Percentiles rank a stretch among this genome's conserved stretches.
These are phyloP conservation scores for Skeletonema costatum DNA, from an alignment of 108 stramenopile species.

Conservation along the genomic window DNA sequence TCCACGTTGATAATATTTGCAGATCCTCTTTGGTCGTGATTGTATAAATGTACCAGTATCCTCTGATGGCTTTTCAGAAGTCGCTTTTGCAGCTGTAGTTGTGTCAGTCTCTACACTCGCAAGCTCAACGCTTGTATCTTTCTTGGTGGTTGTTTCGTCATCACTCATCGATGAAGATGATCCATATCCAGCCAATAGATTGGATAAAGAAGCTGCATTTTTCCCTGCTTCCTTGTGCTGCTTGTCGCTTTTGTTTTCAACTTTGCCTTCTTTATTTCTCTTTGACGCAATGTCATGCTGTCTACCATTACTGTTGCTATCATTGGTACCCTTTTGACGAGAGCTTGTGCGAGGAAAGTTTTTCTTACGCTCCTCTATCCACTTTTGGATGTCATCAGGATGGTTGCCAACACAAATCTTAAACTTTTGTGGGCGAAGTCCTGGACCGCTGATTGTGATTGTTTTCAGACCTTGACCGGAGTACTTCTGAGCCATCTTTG, in stretches of 20 bases:
- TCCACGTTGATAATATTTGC: constrained; percentile 45
- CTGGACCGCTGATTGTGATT: constrained; percentile 76
- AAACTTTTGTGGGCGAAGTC: constrained; percentile 75
- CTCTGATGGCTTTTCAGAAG: neutral
- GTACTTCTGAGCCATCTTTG: constrained; percentile 59
- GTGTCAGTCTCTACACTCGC: constrained; percentile 26
- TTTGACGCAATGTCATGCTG: neutral
- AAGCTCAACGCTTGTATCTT: neutral
- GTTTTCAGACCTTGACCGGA: constrained; percentile 82
- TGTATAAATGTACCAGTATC: neutral
- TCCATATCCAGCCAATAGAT: constrained; percentile 81
- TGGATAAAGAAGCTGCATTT: constrained; percentile 42
- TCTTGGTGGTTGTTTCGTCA: neutral
- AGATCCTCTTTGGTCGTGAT: constrained; percentile 11
- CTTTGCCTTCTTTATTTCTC: constrained; percentile 12
- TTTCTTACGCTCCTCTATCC: constrained; percentile 84
- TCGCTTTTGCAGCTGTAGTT: neutral
- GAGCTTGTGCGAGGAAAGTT: constrained; percentile 60
- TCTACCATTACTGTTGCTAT: neutral
- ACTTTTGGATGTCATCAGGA: constrained; percentile 82
- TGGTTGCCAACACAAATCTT: constrained; percentile 88
- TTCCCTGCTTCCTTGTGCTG: constrained; percentile 1
- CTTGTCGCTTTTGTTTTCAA: neutral
- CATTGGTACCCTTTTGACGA: constrained; percentile 9
- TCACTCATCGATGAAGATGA: constrained; percentile 64